Evolutionary conservation across 305 asterid genomes (phyloP), one percentile per base, ranked within the genome.

Genomic region (Solanum hybrid): DNA sequence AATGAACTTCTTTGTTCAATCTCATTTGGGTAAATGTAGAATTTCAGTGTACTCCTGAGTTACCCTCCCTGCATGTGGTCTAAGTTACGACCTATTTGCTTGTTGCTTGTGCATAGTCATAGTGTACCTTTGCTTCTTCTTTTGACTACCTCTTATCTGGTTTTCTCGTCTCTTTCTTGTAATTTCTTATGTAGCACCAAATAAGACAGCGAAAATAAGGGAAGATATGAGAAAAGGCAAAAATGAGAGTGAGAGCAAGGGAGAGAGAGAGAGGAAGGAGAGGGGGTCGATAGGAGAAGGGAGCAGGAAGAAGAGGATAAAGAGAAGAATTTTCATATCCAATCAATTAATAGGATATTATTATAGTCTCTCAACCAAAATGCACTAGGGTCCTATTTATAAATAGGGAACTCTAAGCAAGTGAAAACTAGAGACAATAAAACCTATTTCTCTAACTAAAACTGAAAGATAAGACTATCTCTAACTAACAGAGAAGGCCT

Each of bases 1-100:
- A 94, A 71, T 82, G 74, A 89, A 89, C 11, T 33, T 90, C 78
- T 81, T 39, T 69, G 8, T 82, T 76, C 80, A 81, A 29, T 86
- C 88, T 84, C 11, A 18, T 84, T 46, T 84, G 42, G 75, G 34
- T 84, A 51, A 46, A 84, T 84, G 75, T 84, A 57, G 8, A 84
- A 31, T 84, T 84, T 31, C 28, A 29, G 31, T 51, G 18, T 31
- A 84, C 75, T 51, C 75, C 26, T 28, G 42, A 51, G 75, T 84
- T 84, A 31, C 88, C 37, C 40, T 51, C 39, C 88, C 22, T 31
- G 22, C 75, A 51, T 29, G 26, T 24, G 1, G 74, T 84, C 42
- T 11, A 84, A 31, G 11, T 10, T 31, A 33, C 3, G 26, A 51
- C 31, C 88, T 84, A 51, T 29, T 51, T 84, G 9, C 75, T 24